Percentiles rank a stretch among this genome's conserved stretches.
phyloP scores from a whole-genome alignment of 2,329 filamentous ascomycete genomes.

The Chalara sp. region DNA sequence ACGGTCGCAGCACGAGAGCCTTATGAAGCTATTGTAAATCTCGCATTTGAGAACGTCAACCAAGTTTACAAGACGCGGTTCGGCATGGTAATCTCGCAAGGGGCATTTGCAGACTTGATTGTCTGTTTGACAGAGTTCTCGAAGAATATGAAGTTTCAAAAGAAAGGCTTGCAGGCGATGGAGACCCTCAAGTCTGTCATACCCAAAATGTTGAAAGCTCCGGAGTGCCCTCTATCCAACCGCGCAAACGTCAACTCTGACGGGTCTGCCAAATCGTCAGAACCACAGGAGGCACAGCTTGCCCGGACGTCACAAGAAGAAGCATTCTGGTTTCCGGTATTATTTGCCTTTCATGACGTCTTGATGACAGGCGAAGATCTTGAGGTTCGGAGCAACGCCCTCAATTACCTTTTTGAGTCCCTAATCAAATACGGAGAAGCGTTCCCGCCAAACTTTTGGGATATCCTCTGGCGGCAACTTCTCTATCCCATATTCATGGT shows the following conservation, averaged over 20 bases:
- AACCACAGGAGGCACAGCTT: constrained; percentile 48
- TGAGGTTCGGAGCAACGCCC: constrained; percentile 82
- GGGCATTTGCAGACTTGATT: constrained; percentile 91
- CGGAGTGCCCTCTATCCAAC: constrained; percentile 84
- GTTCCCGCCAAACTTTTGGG: constrained; percentile 94
- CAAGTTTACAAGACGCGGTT: constrained; percentile 95
- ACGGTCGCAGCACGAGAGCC: constrained; percentile 90
- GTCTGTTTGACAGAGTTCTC: constrained; percentile 97
- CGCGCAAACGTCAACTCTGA: constrained; percentile 37
- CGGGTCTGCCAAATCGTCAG: constrained; percentile 23
- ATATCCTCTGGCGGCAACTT: constrained; percentile 94
- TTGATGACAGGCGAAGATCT: constrained; percentile 98
- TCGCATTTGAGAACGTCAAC: constrained; percentile 94
- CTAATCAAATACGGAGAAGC: constrained; percentile 83
- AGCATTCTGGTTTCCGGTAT: constrained; percentile 95
- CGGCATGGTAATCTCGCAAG: constrained; percentile 91
- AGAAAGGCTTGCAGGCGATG: constrained; percentile 94
- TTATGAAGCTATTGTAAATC: constrained; percentile 91
- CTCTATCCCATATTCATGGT: constrained; percentile 99
- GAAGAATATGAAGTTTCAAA: constrained; percentile 97
- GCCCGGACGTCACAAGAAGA: constrained; percentile 87
- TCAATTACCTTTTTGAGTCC: constrained; percentile 96
- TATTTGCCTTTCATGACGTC: constrained; percentile 98
- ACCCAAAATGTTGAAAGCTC: constrained; percentile 89
- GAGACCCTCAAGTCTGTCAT: constrained; percentile 92